A percentile compares a stretch with the other conserved stretches of the same genome.
These are phyloP conservation scores for Diatrype stigma DNA, from an alignment of 2,329 filamentous ascomycete species.

Conservation along the genomic window DNA sequence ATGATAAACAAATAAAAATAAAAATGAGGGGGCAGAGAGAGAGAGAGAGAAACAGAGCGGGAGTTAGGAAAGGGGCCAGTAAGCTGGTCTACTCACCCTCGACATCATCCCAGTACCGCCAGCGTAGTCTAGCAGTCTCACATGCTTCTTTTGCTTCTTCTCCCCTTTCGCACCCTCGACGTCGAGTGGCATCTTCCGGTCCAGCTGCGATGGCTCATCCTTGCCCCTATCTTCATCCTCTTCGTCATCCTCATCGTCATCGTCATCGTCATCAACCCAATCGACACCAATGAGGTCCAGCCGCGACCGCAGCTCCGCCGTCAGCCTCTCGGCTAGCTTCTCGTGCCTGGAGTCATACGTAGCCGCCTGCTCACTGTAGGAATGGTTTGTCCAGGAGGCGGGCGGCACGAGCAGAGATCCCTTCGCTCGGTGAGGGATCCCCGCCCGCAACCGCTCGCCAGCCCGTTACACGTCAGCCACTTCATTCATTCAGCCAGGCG, in stretches of 20 bases:
- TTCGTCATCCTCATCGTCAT: constrained; percentile 27
- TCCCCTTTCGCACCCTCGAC: constrained; percentile 27
- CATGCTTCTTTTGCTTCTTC: constrained; percentile 24
- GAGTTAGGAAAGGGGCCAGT: too few species aligned
- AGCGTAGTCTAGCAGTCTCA: constrained; percentile 68
- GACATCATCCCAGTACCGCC: constrained; percentile 68
- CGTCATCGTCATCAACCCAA: constrained; percentile 41
- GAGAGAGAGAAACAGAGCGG: too few species aligned
- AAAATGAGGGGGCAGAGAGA: too few species aligned
- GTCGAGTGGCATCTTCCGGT: constrained; percentile 9
- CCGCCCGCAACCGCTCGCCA: too few species aligned
- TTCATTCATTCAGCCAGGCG: too few species aligned
- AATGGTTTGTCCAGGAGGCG: too few species aligned
- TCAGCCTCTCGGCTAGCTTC: constrained; percentile 50
- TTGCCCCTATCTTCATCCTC: constrained; percentile 13
- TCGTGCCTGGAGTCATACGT: constrained; percentile 55
- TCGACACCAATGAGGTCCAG: constrained; percentile 60
- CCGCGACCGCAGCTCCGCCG: constrained; percentile 47
- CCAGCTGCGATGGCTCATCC: neutral
- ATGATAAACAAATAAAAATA: too few species aligned
- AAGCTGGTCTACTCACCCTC: constrained; percentile 41
- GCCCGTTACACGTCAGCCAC: too few species aligned
- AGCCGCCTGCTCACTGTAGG: constrained; percentile 44
- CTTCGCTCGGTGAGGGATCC: too few species aligned
- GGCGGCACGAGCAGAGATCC: neutral